Conservation (phyloP, 306 rosid genomes). For the Coriaria nepalensis region DNA sequence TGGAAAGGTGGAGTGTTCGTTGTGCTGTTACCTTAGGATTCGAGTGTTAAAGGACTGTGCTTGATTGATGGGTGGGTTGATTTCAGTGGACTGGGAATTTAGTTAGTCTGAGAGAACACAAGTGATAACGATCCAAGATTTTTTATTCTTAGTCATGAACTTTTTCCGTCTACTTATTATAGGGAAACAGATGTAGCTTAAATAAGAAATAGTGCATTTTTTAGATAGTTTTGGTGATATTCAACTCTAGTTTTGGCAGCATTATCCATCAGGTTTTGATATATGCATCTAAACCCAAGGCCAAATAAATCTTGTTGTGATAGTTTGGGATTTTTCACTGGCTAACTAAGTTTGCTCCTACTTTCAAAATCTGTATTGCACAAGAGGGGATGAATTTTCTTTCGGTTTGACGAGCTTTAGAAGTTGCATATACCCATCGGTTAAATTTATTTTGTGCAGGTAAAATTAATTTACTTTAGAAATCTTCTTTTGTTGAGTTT, state of each 20-base stretch:
- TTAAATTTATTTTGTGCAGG: too few species aligned
- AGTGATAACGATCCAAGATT: too few species aligned
- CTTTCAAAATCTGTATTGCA: conserved; percentile 13
- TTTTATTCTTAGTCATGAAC: not conserved
- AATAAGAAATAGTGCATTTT: too few species aligned
- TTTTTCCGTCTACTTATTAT: conserved; percentile 2
- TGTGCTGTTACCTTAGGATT: conserved; percentile 13
- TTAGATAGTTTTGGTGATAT: too few species aligned
- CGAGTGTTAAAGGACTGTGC: conserved; percentile 16
- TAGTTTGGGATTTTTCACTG: too few species aligned
- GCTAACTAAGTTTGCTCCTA: too few species aligned
- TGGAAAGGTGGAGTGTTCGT: conserved; percentile 18
- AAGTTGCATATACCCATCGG: not conserved
- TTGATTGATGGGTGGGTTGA: conserved; percentile 9
- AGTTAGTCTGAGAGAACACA: not conserved
- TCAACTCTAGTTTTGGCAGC: too few species aligned
- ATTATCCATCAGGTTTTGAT: too few species aligned
- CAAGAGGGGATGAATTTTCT: conserved; percentile 10
- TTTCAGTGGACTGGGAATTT: conserved; percentile 13
- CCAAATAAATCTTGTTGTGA: too few species aligned
- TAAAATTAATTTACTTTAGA: too few species aligned
- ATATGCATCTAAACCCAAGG: too few species aligned
- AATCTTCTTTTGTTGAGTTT: too few species aligned
- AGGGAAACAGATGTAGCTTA: not conserved
- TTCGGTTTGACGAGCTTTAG: conserved; percentile 7